Evolutionary conservation across 2,329 filamentous ascomycete genomes (phyloP), one percentile per base, ranked within the genome.

Genomic region (Capronia americana): DNA sequence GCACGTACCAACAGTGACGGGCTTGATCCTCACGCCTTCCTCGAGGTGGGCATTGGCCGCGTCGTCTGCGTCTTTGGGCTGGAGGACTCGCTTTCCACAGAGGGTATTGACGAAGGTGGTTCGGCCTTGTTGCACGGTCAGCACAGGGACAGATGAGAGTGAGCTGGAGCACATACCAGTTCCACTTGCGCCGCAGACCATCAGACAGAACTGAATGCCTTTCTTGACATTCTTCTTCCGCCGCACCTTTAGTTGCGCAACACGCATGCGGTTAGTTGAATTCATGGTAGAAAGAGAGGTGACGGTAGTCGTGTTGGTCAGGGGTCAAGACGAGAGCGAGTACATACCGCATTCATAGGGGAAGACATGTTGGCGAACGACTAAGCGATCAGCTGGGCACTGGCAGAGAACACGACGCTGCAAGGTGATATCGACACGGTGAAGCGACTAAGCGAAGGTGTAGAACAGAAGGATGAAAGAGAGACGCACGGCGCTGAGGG

Each of bases 161-260:
- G 20, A 26, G 61, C 41, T 61, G n/a, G 41, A 61, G 68, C 17
- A 59, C 57, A 77, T 88, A 97, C 93, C 95, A 82, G 95, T 98
- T 82, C 95, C 95, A 75, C 94, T 98, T 79, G 95, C 95, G 85
- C 95, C 95, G 80, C 95, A 98, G 77, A 99, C 95, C 95, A 99
- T 99, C 88, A 99, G 84, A 82, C 93, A 98, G 86, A 99, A 99
- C 87, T 99, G 95, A 79, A 99, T 98, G 79, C 95, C 95, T 88
- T 97, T 97, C 91, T 97, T 97, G 85, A 99, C 94, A 88, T 99
- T 98, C 92, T 99, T 99, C 94, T 99, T 99, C 83, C 92, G 91
- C 84, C 95, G 93, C 80, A 97, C 93, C 91, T 97, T 95, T 83
- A 96, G 92, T 89, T 92, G 81, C 57, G 59, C 64, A 50, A 65